Evolutionary conservation across 1,284 basidiomycete genomes (phyloP).

Genomic region (Inonotus obliquus): DNA sequence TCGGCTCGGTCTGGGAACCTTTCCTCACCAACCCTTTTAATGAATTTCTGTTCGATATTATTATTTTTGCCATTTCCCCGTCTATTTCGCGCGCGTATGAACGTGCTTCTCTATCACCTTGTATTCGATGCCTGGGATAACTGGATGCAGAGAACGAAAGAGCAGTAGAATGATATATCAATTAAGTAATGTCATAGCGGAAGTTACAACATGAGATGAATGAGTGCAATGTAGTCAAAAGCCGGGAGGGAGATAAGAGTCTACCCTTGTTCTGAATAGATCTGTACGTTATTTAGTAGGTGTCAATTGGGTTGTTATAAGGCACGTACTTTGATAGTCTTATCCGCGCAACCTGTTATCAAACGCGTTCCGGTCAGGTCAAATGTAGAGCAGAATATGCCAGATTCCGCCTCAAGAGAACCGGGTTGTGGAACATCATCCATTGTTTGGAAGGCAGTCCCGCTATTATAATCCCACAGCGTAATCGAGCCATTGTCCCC

Average conservation of each 20-base stretch:
- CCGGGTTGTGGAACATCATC: conserved; percentile 96
- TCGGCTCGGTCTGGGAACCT: background rate
- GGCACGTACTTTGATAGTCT: conserved; percentile 91
- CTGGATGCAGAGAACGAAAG: background rate
- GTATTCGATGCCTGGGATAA: background rate
- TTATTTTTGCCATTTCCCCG: background rate
- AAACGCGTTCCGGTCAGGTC: conserved; percentile 92
- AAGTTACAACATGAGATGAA: background rate
- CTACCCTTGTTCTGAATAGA: conserved; percentile 48
- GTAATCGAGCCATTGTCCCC: conserved; percentile 88
- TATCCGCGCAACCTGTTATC: conserved; percentile 96
- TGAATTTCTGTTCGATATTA: background rate
- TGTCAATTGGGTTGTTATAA: no score
- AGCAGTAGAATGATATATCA: background rate
- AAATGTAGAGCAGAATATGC: conserved; percentile 95
- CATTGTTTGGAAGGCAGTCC: conserved; percentile 91
- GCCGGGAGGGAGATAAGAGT: background rate
- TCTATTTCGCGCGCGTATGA: background rate
- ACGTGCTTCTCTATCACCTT: background rate
- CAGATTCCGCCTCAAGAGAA: conserved; percentile 93
- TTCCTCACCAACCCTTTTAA: background rate
- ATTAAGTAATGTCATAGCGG: conserved; percentile 1
- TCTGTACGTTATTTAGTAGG: conserved; percentile 27
- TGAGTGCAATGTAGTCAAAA: background rate
- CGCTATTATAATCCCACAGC: conserved; percentile 94